Evolutionary conservation across 306 rosid genomes (phyloP).

Genomic region (Fagus crenata): DNA sequence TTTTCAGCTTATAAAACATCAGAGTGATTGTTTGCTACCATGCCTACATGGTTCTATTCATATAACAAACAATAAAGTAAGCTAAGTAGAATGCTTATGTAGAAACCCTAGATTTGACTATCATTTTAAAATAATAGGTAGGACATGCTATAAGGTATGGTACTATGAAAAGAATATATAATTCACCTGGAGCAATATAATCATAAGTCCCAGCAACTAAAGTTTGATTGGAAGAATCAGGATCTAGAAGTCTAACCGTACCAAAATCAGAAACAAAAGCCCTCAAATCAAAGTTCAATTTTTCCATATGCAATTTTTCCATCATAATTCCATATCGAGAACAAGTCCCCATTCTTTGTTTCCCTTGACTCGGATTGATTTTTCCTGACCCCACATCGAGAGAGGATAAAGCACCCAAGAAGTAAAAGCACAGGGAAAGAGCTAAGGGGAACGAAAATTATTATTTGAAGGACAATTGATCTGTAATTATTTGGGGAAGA

Average conservation of each 20-base stretch:
- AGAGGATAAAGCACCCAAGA: background rate
- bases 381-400: background rate
- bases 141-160: no score
- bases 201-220: slow-evolving; percentile 8
- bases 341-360: background rate
- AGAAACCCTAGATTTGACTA: no score
- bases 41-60: no score
- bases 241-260: slow-evolving; percentile 16
- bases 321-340: background rate
- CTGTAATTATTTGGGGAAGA: background rate
- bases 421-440: background rate
- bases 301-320: background rate
- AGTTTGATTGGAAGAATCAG: slow-evolving; percentile 18
- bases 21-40: background rate
- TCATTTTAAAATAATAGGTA: background rate
- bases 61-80: no score
- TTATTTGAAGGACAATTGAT: background rate
- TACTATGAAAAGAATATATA: background rate
- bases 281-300: slow-evolving; percentile 1
- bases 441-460: background rate
- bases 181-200: slow-evolving; percentile 21
- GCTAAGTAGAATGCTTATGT: no score
- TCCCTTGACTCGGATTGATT: background rate
- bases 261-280: slow-evolving; percentile 19
- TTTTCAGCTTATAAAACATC: background rate